A percentile compares a stretch with the other conserved stretches of the same genome.
phyloP scores from a whole-genome alignment of 768 basidiomycete genomes.

The Suillus plorans region DNA sequence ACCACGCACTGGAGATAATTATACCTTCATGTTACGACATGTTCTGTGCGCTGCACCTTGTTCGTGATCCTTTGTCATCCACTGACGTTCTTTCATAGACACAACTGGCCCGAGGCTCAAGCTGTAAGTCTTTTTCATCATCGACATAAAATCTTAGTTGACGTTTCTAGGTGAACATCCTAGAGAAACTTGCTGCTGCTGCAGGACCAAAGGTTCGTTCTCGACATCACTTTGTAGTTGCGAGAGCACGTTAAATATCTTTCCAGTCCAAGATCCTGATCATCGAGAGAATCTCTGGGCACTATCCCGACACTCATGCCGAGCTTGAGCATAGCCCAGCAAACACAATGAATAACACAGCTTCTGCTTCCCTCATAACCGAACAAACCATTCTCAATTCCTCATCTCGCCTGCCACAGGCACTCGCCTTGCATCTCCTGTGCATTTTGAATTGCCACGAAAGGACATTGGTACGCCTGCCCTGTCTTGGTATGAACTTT shows the following conservation, averaged over 20 bases:
- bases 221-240: neutral
- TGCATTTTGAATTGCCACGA: conserved; percentile 5
- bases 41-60: conserved; percentile 1
- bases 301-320: neutral
- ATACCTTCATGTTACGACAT: conserved; percentile 3
- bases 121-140: neutral
- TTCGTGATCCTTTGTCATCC: neutral
- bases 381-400: neutral
- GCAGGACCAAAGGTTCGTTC: conserved; percentile 6
- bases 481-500: neutral
- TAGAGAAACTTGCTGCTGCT: conserved; percentile 1
- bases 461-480: neutral
- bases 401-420: neutral
- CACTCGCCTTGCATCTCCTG: neutral
- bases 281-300: conserved; percentile 2
- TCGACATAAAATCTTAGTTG: neutral
- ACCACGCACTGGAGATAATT: conserved; percentile 7
- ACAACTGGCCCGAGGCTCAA: conserved; percentile 17
- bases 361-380: neutral
- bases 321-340: neutral
- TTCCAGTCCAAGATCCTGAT: conserved; percentile 6
- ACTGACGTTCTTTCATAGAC: conserved; percentile 3
- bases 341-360: neutral
- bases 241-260: neutral
- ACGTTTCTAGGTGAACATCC: neutral